phyloP scores from a whole-genome alignment of 1,139 yeast genomes.

The Suzukiozyma palmioleophila region DNA sequence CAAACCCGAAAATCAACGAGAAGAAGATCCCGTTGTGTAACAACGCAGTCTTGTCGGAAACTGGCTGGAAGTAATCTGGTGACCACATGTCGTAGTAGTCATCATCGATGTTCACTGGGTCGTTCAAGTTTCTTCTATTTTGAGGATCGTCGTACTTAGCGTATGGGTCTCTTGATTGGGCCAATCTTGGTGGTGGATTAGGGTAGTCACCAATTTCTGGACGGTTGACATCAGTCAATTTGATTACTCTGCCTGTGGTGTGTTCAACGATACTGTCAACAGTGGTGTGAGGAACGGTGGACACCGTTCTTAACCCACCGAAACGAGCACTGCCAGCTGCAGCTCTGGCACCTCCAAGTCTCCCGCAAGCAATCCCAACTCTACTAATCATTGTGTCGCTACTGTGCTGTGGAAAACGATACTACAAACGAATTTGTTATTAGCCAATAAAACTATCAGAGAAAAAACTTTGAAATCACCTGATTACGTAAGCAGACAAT shows the following conservation, averaged over 20 bases:
- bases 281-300: slow-evolving; percentile 19
- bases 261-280: slow-evolving; percentile 35
- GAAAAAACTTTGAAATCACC: background rate
- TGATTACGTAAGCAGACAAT: background rate
- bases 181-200: slow-evolving; percentile 43
- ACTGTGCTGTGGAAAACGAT: no score
- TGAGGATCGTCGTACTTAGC: slow-evolving; percentile 77
- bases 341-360: background rate
- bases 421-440: background rate
- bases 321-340: background rate
- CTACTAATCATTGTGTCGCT: background rate
- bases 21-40: slow-evolving; percentile 51
- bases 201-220: slow-evolving; percentile 47
- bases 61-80: slow-evolving; percentile 68
- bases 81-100: slow-evolving; percentile 85
- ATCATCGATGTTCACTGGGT: slow-evolving; percentile 66
- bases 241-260: slow-evolving; percentile 36
- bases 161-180: slow-evolving; percentile 66
- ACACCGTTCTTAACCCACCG: slow-evolving; percentile 20
- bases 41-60: slow-evolving; percentile 59
- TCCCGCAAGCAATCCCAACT: background rate
- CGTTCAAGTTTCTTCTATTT: slow-evolving; percentile 72
- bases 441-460: background rate
- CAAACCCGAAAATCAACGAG: slow-evolving; percentile 51
- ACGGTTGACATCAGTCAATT: slow-evolving; percentile 39